Conservation (phyloP, 257 asterid species). For the Coffea eugenioides region DNA sequence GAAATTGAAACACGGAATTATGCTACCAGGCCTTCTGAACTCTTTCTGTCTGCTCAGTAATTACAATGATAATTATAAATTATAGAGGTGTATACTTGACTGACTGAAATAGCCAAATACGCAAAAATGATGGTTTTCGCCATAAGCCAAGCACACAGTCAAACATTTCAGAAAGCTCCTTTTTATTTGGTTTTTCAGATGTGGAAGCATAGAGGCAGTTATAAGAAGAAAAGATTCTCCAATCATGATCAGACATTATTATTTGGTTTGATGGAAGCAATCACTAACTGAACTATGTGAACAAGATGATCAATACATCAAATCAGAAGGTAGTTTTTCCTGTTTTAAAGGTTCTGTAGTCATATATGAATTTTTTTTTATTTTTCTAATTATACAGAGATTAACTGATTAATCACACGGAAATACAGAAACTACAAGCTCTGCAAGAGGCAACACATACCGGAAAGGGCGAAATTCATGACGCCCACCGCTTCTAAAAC, state of each 20-base stretch:
- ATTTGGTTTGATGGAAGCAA: neutral
- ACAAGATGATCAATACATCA: neutral
- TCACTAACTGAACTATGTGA: neutral
- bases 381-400: neutral
- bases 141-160: neutral
- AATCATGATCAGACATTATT: neutral
- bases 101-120: neutral
- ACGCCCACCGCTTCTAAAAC: constrained; percentile 75
- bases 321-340: neutral
- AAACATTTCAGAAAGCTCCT: neutral
- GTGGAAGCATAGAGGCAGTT: too few species aligned
- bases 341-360: neutral
- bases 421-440: neutral
- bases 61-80: too few species aligned
- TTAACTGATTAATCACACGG: neutral
- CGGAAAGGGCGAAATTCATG: constrained; percentile 86
- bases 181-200: neutral
- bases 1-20: too few species aligned
- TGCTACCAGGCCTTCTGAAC: too few species aligned
- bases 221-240: neutral
- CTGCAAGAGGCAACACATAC: constrained; percentile 26
- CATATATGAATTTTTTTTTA: neutral
- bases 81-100: neutral
- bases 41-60: neutral
- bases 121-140: too few species aligned